phyloP scores from a whole-genome alignment of 371 early-diverging fungal genomes.

The Actinomucor elegans region DNA sequence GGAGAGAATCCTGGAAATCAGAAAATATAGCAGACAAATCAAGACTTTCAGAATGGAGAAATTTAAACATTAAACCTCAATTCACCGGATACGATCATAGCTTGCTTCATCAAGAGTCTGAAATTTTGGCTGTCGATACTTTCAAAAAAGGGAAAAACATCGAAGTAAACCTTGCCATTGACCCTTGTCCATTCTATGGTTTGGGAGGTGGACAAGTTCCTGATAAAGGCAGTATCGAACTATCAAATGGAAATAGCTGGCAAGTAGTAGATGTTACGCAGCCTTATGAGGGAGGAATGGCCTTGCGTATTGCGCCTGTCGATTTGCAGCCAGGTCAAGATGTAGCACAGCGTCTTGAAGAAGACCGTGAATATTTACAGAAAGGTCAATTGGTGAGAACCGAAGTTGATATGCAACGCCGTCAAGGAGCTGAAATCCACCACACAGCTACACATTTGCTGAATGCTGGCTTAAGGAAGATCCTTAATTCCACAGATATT shows the following conservation, averaged over 20 bases:
- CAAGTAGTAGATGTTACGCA: constrained; percentile 52
- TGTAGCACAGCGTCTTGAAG: constrained; percentile 20
- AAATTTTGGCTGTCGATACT: constrained; percentile 51
- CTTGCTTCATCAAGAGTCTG: constrained; percentile 46
- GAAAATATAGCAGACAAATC: constrained; percentile 31
- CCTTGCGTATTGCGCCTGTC: constrained; percentile 23
- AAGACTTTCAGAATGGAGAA: constrained; percentile 43
- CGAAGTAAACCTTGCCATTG: constrained; percentile 55
- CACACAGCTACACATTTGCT: constrained; percentile 82
- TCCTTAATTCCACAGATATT: constrained; percentile 55
- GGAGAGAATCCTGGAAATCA: constrained; percentile 60
- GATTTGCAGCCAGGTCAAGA: background rate
- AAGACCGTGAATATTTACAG: constrained; percentile 47
- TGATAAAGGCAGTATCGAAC: constrained; percentile 54
- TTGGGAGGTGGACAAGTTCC: constrained; percentile 76
- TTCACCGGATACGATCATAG: constrained; percentile 58
- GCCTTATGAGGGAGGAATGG: constrained; percentile 58
- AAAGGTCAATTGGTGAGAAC: constrained; percentile 45
- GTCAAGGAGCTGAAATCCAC: constrained; percentile 68
- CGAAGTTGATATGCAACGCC: constrained; percentile 51
- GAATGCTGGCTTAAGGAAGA: constrained; percentile 65
- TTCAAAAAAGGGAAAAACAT: constrained; percentile 23
- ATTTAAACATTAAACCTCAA: constrained; percentile 43
- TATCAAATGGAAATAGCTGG: constrained; percentile 53
- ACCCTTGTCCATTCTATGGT: constrained; percentile 77